Evolutionary conservation across 441 rosid genomes (phyloP), one percentile per base, ranked within the genome.

Genomic region (Populus hybrid): DNA sequence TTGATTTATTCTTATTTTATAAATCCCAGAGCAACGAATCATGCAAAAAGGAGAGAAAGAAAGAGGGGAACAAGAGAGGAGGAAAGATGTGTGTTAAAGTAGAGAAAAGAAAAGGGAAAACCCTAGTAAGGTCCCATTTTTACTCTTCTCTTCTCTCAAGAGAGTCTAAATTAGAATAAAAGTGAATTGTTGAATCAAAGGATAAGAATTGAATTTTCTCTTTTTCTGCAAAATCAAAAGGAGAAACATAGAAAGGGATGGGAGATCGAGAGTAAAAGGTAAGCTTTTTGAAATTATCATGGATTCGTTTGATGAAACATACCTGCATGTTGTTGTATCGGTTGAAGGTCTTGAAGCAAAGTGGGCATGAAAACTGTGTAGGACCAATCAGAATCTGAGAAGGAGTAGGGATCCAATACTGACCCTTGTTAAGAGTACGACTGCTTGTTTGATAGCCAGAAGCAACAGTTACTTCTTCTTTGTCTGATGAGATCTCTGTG

Each of bases 261-360:
- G 73, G 72, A 74, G 77, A 77, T 33, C 36, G 36, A 64, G 73
- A 77, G 67, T 64, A 45, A 82, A 78, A 77, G 71, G 64, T 45
- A 69, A 73, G 14, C 73, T 80, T 78, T 82, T 76, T 61, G 69
- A 64, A 71, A 75, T 16, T 45, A 69, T 64, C 68, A 64, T 20
- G 33, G 61, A 7, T 6, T 21, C 18, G 4, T 21, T 16, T 28
- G 31, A 18, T n/a, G 70, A 9, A n/a, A 73, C 31, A 63, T 77
- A 90, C 97, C 97, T 92, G 94, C 97, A 92, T 92, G 90, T 92
- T 92, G 84, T 92, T 92, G 89, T 92, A 90, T 85, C 97, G 83
- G 82, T 92, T 92, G 91, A 92, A 92, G 81, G 94, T 89, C 83
- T 92, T 92, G 92, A 87, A 89, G 88, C 97, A 92, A 81, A 92